Base-by-base conservation (phyloP, 1,139 yeast species). In the Hanseniaspora uvarum region DNA sequence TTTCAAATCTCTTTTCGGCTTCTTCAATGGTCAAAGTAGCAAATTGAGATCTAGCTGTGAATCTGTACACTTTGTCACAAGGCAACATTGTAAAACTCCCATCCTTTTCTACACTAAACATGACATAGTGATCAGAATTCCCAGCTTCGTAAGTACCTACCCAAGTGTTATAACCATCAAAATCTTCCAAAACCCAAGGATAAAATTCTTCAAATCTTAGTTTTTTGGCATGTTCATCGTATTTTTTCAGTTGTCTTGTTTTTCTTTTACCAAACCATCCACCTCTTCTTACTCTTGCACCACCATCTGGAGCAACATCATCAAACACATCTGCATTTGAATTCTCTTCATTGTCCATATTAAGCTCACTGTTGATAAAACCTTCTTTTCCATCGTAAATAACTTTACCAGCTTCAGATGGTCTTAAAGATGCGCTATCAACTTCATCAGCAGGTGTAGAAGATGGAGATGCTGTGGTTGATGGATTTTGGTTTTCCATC, bases 101-200 rank as follows among this genome's bases (percentile, higher is more conserved):
- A 63, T 81, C 86, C 57, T 80, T 80, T 65, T 88, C 96, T 62
- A 87, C 83, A 44, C 88, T 87, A 63, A 92, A 78, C 52, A 92
- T 72, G 5, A 87, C 96, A 65, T 86, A 89, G 19, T 87, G 77
- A 61, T 87, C 96, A 10, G 89, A 79, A 59, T 85, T 85, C 11
- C 94, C 95, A 1, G 97, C 98, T 70, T 92, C 98, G 69, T 86
- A 89, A 61, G 84, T 85, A 36, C 98, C 96, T 23, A 89, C 96
- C 83, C 86, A 92, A 0, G 95, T 94, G 66, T 92, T 89, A 58
- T 80, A 77, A 55, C 95, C 96, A 61, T 87, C 96, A 67, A 86
- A 89, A 69, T 94, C 98, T 70, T 89, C 96, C 75, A 94, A 73
- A 19, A 94, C 95, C 98, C 98, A 92, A 0, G 98, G 98, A 62